Evolutionary conservation across 2,329 filamentous ascomycete genomes (phyloP).

Genomic region (Sarocladium oryzae): DNA sequence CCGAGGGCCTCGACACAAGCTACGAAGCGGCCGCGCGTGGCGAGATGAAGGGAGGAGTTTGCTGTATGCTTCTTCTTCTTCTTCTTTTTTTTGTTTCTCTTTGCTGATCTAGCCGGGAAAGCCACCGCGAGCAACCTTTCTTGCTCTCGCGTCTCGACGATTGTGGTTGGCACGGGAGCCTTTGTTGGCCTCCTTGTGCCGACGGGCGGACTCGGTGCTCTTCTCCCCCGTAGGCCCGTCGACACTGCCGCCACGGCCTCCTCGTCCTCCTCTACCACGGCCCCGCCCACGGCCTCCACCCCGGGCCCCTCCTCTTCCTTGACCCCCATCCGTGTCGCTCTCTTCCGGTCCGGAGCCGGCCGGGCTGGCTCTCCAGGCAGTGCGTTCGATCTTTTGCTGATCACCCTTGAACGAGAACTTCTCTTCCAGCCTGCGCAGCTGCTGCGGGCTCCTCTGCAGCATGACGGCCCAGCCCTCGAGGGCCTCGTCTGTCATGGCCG

Average conservation of each 20-base stretch:
- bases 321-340: slow-evolving; percentile 40
- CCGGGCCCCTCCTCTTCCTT: slow-evolving; percentile 36
- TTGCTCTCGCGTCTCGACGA: slow-evolving; percentile 62
- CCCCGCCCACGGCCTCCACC: slow-evolving; percentile 40
- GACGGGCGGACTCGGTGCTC: slow-evolving; percentile 63
- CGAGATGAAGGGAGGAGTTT: not conserved
- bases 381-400: slow-evolving; percentile 59
- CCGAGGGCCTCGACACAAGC: not conserved
- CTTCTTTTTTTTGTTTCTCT: not conserved
- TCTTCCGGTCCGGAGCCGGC: slow-evolving; percentile 52
- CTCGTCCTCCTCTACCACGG: slow-evolving; percentile 38
- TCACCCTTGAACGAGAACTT: slow-evolving; percentile 61
- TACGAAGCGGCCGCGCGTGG: not conserved
- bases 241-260: slow-evolving; percentile 54
- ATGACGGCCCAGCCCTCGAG: slow-evolving; percentile 94
- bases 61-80: too few species aligned
- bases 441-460: slow-evolving; percentile 65
- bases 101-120: slow-evolving; percentile 23
- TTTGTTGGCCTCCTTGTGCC: slow-evolving; percentile 78
- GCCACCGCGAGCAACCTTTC: slow-evolving; percentile 54
- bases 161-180: slow-evolving; percentile 80
- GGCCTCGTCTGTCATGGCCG: slow-evolving; percentile 85
- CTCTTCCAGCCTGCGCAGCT: slow-evolving; percentile 62
- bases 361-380: slow-evolving; percentile 54
- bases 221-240: slow-evolving; percentile 61